Conservation (phyloP, 371 early-diverging fungal species). For the Phascolomyces articulosus region DNA sequence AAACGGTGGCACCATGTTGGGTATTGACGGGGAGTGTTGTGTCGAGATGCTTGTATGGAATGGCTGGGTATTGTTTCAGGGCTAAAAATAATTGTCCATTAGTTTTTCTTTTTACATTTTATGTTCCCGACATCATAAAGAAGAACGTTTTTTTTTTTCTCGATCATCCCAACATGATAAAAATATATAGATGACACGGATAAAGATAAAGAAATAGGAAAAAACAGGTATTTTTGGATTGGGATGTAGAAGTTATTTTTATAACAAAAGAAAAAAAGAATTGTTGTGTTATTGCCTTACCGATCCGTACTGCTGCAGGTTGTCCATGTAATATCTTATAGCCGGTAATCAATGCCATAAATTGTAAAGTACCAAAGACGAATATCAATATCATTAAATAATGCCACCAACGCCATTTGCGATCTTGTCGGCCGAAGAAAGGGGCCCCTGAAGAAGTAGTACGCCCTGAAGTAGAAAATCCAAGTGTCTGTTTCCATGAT, state of each 20-base stretch:
- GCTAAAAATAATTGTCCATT: constrained; percentile 15
- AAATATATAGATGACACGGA: too few relatives aligned
- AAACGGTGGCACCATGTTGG: constrained; percentile 40
- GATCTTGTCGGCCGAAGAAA: constrained; percentile 15
- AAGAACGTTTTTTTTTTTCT: neutral
- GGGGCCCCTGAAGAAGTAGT: constrained; percentile 2
- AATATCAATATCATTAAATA: constrained; percentile 35
- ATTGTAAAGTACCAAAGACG: constrained; percentile 39
- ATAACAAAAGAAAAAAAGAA: neutral
- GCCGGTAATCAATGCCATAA: constrained; percentile 39
- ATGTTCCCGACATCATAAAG: neutral
- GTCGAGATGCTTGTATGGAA: constrained; percentile 54
- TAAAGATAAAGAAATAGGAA: too few relatives aligned
- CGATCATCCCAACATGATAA: neutral
- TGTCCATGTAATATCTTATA: constrained; percentile 36
- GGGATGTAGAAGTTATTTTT: too few relatives aligned
- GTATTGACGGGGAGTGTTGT: constrained; percentile 23
- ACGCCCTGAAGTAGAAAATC: neutral
- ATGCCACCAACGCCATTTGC: constrained; percentile 55
- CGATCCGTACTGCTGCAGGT: constrained; percentile 45
- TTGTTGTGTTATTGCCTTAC: constrained; percentile 17
- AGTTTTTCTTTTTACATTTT: neutral
- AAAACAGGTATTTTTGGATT: neutral
- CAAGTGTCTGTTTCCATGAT: constrained; percentile 1
- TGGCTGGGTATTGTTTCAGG: constrained; percentile 35